Evolutionary conservation across 257 asterid genomes (phyloP), one percentile per base, ranked within the genome.

Genomic region (Leptodermis oblonga): DNA sequence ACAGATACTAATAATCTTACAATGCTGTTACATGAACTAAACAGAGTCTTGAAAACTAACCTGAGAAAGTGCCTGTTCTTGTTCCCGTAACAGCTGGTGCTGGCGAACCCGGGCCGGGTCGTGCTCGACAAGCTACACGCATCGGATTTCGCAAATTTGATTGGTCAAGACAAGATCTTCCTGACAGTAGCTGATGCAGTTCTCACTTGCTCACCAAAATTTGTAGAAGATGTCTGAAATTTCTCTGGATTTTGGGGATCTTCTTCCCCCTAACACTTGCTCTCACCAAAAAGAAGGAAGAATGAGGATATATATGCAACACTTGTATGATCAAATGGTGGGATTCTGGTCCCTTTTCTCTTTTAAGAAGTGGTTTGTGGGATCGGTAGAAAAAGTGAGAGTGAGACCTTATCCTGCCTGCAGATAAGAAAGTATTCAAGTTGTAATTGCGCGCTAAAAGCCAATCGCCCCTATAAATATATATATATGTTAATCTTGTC

Each of bases 131-230:
- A 92, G 84, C 70, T 92, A 4, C 92, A 86, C 18, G 84, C 86
- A 1, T 84, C 98, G 0, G 67, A 73, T 48, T 79, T 92, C 15
- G 59, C 86, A 7, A 52, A 33, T 62, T 56, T 76, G 67, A 82
- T 92, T 34, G 98, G 98, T 28, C 88, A 90, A 43, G 89, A 90
- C 72, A 85, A 76, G 83, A 90, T 92, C 15, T 90, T 90, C 69
- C 86, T 92, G 68, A 90, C 97, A 0, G 98, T 90, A 15, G 93
- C 90, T 8, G 98, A 90, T 68, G 98, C 98, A 20, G 82, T 92
- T 45, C 85, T 82, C 43, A 82, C 87, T 15, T 92, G 95, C 65
- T 84, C 89, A 0, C 84, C 93, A 3, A 90, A 88, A 69, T 78
- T 81, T 58, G 76, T 74, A 0, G 95, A 85, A 13, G 88, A 77